Base-by-base conservation (phyloP, 371 early-diverging fungal genomes). In the Mortierella sp. region DNA sequence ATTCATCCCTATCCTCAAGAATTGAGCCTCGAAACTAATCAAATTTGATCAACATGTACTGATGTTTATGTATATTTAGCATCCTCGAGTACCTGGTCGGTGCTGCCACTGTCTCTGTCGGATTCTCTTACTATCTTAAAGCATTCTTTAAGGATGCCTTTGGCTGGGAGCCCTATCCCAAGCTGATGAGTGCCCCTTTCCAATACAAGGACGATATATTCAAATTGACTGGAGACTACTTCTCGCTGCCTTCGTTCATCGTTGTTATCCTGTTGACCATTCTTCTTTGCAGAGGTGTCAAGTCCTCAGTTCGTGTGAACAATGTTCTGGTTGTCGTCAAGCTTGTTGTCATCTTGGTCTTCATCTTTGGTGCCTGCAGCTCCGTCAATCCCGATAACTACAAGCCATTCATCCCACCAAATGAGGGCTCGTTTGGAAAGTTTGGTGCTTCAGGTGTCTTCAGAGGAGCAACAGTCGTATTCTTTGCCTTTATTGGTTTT, bases 401-500 rank as follows among this genome's bases (percentile, higher is more conserved):
- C 68, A 32, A 72, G 23, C 96, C 96, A 6, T 96, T 95, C 82
- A 82, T 96, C 53, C 96, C 97, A 23, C 88, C 86, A 10, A 86
- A 88, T 62, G 78, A 71, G 0, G 89, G 90, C 73, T 75, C 71
- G 62, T 86, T 82, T 67, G 85, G 84, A 51, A 43, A 80, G 34
- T 94, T 87, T 82, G 94, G 94, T 64, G 88, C 73, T 8, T 85
- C 72, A 2, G 97, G 96, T 57, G 74, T 96, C 12, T 88, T 95
- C 64, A 85, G 92, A 35, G 95, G 90, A 23, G 89, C 95, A 12
- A 89, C 90, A 26, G 86, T 88, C 5, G 95, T 97, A 9, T 96
- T 96, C 85, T 97, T 96, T 66, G 91, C 95, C 19, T 96, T 93
- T 66, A 93, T 94, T 76, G 96, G 96, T n/a, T 96, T 95, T 79